A percentile compares a stretch with the other conserved stretches of the same genome.
These are phyloP conservation scores for Dioscorea zingiberensis DNA, from an alignment of 106 monocot genomes.

Conservation along the genomic window DNA sequence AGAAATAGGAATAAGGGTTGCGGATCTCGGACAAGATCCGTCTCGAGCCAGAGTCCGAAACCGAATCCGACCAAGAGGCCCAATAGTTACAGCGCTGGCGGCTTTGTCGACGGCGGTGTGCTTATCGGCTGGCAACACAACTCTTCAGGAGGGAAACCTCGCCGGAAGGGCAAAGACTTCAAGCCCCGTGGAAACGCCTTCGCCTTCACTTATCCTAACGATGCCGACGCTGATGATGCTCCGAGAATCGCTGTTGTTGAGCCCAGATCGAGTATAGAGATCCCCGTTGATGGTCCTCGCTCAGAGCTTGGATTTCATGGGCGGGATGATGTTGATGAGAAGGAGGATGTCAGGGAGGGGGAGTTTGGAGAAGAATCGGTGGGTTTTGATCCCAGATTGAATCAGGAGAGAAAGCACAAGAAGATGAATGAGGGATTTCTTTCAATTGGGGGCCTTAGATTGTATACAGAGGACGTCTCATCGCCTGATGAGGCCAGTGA, in stretches of 20 bases:
- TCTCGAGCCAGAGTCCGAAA: no score
- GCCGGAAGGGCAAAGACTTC: background rate
- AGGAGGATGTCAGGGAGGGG: conserved; percentile 3
- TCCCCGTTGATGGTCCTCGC: conserved; percentile 23
- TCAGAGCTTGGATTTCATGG: conserved; percentile 47
- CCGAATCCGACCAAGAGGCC: no score
- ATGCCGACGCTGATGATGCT: background rate
- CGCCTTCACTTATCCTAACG: conserved; percentile 16
- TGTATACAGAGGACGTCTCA: conserved; percentile 81
- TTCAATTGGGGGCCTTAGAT: conserved; percentile 70
- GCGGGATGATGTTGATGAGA: background rate
- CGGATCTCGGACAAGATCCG: no score
- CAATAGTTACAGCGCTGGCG: no score
- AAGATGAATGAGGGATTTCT: conserved; percentile 43
- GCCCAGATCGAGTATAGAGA: no score
- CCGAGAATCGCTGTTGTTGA: conserved; percentile 28
- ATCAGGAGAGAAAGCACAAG: conserved; percentile 10
- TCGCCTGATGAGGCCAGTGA: conserved; percentile 57
- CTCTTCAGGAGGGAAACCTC: conserved; percentile 1
- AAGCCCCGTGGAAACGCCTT: conserved; percentile 4
- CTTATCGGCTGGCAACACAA: no score
- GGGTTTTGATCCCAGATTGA: conserved; percentile 14
- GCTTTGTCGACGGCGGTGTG: no score
- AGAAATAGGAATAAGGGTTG: no score
- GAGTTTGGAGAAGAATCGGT: no score